These are phyloP conservation scores for Coemansia sp. DNA, from an alignment of 192 early-diverging fungal species.

Conservation along the genomic window DNA sequence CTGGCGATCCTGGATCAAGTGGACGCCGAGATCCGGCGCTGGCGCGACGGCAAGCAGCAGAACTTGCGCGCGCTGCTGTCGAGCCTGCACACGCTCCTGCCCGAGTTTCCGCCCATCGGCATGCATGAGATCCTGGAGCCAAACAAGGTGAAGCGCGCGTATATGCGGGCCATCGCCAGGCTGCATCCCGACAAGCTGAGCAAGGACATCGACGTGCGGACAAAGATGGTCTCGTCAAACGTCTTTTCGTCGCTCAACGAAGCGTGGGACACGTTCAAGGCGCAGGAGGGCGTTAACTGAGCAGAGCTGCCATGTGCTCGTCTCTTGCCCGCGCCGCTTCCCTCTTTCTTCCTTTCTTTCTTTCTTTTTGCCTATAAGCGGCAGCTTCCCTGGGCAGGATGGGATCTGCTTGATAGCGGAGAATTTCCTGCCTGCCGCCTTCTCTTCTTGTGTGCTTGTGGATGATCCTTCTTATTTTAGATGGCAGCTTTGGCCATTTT, in stretches of 20 bases:
- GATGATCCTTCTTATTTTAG: no score
- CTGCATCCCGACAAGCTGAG: conserved; percentile 93
- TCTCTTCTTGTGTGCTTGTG: background rate
- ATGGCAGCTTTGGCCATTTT: no score
- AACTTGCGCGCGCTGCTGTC: conserved; percentile 88
- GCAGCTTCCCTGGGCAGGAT: no score
- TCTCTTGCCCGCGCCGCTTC: no score
- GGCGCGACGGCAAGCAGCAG: conserved; percentile 85
- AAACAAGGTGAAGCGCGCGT: conserved; percentile 82
- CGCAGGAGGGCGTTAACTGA: conserved; percentile 66
- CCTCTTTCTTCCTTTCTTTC: no score
- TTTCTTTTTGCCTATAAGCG: no score
- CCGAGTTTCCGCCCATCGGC: conserved; percentile 74
- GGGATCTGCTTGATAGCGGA: background rate
- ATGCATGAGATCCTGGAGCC: conserved; percentile 85
- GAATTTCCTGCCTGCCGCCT: background rate
- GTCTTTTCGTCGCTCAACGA: conserved; percentile 89
- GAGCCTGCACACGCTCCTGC: conserved; percentile 74
- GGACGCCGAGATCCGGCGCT: conserved; percentile 67
- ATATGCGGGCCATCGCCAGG: conserved; percentile 88
- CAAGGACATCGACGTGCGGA: conserved; percentile 73
- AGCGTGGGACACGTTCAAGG: conserved; percentile 93
- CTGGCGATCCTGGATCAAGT: conserved; percentile 74
- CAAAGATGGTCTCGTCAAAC: conserved; percentile 75
- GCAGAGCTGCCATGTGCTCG: no score